These are phyloP conservation scores for Aspergillus brunneoviolaceus DNA, from an alignment of 2,329 filamentous ascomycete species.

Conservation along the genomic window DNA sequence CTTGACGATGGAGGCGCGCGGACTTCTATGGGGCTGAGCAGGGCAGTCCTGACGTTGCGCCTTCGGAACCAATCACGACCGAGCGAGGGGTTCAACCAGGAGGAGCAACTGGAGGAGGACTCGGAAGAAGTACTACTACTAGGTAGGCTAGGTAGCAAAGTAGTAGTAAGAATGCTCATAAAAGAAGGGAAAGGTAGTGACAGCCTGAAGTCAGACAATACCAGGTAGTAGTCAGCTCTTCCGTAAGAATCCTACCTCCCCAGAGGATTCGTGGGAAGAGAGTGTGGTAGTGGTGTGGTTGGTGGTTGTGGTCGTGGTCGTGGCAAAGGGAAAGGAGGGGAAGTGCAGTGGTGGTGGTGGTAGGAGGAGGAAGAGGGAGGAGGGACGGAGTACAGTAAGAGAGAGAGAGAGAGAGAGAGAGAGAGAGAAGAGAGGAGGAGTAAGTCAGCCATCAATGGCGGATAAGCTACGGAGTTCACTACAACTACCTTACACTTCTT, in stretches of 20 bases:
- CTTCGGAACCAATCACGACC: constrained; percentile 18
- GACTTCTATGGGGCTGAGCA: constrained; percentile 15
- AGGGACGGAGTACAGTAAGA: not conserved
- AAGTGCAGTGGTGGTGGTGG: not conserved
- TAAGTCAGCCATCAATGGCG: not conserved
- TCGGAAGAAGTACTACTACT: not conserved
- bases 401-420: too few relatives aligned
- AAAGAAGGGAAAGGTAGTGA: not conserved
- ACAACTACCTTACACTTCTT: not conserved
- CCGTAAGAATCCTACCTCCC: not conserved
- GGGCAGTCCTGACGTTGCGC: constrained; percentile 20
- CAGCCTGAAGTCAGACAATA: not conserved
- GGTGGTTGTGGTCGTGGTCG: not conserved
- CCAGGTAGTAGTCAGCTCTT: not conserved
- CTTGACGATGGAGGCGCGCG: constrained; percentile 16
- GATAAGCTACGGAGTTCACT: not conserved
- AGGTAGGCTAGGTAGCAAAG: too few relatives aligned
- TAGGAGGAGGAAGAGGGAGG: not conserved
- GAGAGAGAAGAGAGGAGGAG: not conserved
- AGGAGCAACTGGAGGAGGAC: constrained; percentile 4
- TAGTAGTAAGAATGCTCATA: not conserved
- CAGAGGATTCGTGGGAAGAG: not conserved
- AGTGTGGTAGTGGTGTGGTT: not conserved
- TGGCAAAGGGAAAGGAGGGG: constrained; percentile 9
- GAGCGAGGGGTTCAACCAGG: constrained; percentile 18